These are phyloP conservation scores for Leishmania mexicana DNA, from an alignment of 208 protist species.

Conservation along the genomic window DNA sequence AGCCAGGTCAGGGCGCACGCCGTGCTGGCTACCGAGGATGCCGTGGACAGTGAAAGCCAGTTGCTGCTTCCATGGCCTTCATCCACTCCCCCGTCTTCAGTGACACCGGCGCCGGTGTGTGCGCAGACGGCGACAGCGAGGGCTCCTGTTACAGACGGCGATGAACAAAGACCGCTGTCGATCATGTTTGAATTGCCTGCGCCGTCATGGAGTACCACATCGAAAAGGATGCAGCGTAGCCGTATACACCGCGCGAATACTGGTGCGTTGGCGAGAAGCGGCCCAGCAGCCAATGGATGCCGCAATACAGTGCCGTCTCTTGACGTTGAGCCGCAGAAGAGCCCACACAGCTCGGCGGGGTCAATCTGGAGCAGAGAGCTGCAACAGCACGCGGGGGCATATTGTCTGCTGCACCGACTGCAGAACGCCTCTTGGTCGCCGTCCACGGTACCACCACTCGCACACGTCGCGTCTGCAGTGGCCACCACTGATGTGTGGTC, in stretches of 20 bases:
- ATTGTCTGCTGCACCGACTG: not conserved
- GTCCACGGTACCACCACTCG: not conserved
- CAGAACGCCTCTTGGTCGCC: not conserved
- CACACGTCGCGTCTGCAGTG: not conserved
- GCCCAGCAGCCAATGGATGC: not conserved
- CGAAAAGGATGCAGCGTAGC: not conserved
- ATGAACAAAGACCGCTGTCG: not conserved
- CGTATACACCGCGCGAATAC: constrained; percentile 7
- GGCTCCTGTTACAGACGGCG: not conserved
- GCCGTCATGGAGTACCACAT: not conserved
- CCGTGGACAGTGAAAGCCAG: not conserved
- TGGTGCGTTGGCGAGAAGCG: not conserved
- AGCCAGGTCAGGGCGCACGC: not conserved
- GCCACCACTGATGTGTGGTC: not conserved
- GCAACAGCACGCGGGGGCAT: not conserved
- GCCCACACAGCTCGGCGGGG: not conserved
- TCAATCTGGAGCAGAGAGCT: not conserved
- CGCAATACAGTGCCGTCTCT: not conserved
- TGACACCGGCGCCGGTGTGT: not conserved
- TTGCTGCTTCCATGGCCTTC: not conserved
- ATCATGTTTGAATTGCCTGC: not conserved
- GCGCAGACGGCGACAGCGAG: not conserved
- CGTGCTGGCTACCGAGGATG: not conserved
- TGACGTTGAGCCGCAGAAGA: not conserved
- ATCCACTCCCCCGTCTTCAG: not conserved